Evolutionary conservation across 176 grass and related monocot species (phyloP).

Genomic region (Puya raimondii): DNA sequence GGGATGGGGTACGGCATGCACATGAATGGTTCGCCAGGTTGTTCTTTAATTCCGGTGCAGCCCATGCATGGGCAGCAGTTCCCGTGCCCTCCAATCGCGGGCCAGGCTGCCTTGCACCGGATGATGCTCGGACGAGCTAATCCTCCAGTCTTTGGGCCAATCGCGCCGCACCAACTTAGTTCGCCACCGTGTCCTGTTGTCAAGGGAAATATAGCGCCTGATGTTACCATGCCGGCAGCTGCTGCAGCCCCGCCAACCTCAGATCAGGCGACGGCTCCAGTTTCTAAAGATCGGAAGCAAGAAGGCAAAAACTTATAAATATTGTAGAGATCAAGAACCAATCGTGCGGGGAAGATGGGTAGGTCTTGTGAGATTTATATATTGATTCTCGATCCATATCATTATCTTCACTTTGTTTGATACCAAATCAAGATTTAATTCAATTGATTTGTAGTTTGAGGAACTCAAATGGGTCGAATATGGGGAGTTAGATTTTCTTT

Average conservation of each 20-base stretch:
- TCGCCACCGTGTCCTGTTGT: neutral
- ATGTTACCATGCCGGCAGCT: neutral
- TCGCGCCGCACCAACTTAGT: neutral
- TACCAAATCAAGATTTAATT: too few relatives aligned
- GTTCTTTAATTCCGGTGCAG: conserved; percentile 1
- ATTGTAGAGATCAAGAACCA: neutral
- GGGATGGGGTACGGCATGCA: conserved; percentile 6
- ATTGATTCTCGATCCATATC: neutral
- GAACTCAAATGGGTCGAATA: too few relatives aligned
- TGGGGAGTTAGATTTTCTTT: too few relatives aligned
- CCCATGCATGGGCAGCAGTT: conserved; percentile 10
- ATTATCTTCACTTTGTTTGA: too few relatives aligned
- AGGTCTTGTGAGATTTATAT: neutral
- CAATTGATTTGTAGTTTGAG: too few relatives aligned
- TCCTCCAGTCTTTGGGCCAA: conserved; percentile 6
- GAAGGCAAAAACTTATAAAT: neutral
- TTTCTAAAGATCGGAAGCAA: neutral
- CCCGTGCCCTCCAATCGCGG: neutral
- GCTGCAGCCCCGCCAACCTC: neutral
- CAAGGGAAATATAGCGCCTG: neutral
- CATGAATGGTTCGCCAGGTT: conserved; percentile 9
- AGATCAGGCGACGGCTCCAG: neutral
- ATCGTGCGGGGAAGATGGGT: neutral
- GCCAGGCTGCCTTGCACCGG: neutral
- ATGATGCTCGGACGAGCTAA: neutral